Conservation (phyloP, 805 yeast genomes). For the Clavispora santaluciae region DNA sequence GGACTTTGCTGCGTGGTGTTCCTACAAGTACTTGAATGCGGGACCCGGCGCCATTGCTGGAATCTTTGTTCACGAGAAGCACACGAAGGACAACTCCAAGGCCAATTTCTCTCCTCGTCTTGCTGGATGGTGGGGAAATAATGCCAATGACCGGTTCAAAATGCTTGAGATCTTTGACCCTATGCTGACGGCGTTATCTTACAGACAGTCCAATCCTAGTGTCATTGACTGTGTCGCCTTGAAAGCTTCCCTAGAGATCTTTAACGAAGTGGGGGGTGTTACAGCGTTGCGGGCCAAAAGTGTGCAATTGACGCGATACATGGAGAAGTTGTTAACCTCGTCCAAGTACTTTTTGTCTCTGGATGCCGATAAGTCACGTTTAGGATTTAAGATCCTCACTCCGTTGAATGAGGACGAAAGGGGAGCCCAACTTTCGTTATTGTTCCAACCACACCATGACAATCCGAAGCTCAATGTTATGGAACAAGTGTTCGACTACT, state of each 20-base stretch:
- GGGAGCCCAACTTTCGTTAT: constrained; percentile 80
- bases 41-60: constrained; percentile 97
- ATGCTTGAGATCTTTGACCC: constrained; percentile 81
- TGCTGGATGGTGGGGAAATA: constrained; percentile 98
- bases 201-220: constrained; percentile 85
- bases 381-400: constrained; percentile 67
- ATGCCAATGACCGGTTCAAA: constrained; percentile 60
- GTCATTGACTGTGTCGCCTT: constrained; percentile 79
- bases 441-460: constrained; percentile 45
- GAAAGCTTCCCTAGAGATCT: constrained; percentile 58
- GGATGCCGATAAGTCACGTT: constrained; percentile 11
- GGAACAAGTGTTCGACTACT: constrained; percentile 50
- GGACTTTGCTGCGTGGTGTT: constrained; percentile 94
- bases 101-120: constrained; percentile 53
- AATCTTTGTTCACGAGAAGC: constrained; percentile 63
- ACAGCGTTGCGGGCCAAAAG: constrained; percentile 51
- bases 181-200: constrained; percentile 80
- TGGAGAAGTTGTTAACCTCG: constrained; percentile 43
- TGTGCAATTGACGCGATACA: constrained; percentile 49
- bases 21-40: constrained; percentile 83
- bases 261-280: constrained; percentile 62
- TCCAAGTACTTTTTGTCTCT: constrained; percentile 44
- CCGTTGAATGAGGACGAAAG: constrained; percentile 53
- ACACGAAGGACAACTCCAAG: constrained; percentile 26
- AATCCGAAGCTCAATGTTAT: constrained; percentile 44